A percentile compares a stretch with the other conserved stretches of the same genome.
phyloP scores from a whole-genome alignment of 78 protist genomes.

The Dictyostelium capitatum region DNA sequence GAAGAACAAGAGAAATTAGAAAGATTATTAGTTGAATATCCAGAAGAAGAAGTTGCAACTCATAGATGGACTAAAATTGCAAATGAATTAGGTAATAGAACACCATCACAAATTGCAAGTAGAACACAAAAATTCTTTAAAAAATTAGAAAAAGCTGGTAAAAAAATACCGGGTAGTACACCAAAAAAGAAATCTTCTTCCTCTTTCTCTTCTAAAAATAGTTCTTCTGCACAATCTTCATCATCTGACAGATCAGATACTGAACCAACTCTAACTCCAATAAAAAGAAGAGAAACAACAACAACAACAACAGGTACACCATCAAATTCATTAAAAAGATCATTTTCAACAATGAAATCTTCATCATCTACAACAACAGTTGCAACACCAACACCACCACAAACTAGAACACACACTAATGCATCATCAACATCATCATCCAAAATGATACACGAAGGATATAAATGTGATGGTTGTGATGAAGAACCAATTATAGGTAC shows the following conservation, averaged over 20 bases:
- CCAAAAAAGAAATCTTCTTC: not conserved
- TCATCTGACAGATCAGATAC: not conserved
- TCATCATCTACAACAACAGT: too few species aligned
- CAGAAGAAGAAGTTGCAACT: conserved; percentile 71
- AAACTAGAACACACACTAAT: not conserved
- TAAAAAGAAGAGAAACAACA: not conserved
- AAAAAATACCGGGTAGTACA: conserved; percentile 30
- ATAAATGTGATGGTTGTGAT: conserved; percentile 78
- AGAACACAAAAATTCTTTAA: conserved; percentile 79
- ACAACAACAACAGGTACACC: not conserved
- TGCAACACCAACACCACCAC: too few species aligned
- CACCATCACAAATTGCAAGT: conserved; percentile 81
- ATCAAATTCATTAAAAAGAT: not conserved
- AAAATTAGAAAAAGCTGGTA: conserved; percentile 45
- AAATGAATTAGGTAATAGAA: conserved; percentile 24
- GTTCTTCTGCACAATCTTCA: not conserved
- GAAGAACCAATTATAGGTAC: conserved; percentile 58
- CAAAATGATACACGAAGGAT: conserved; percentile 49
- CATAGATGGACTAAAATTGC: conserved; percentile 80
- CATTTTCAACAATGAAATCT: not conserved
- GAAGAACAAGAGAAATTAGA: conserved; percentile 75
- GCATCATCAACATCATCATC: not conserved
- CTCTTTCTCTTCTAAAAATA: not conserved
- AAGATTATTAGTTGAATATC: conserved; percentile 31
- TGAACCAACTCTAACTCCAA: not conserved